Evolutionary conservation across 495 filamentous ascomycete species (phyloP).

Genomic region (Neurospora sp.): DNA sequence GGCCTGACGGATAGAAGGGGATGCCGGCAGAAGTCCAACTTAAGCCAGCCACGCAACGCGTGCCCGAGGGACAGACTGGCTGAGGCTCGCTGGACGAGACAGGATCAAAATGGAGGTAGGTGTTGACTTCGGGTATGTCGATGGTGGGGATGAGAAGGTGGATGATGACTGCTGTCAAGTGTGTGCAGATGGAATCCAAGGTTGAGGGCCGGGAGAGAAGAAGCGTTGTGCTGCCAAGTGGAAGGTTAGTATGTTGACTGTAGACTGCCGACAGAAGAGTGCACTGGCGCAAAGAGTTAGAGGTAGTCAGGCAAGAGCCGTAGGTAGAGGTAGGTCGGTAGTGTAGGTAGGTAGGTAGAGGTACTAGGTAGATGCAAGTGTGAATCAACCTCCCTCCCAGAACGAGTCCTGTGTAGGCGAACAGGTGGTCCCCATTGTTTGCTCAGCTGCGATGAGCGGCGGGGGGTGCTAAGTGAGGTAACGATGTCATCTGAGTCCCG

Average conservation of each 20-base stretch:
- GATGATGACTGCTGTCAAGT: not conserved
- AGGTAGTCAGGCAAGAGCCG: not conserved
- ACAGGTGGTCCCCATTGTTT: not conserved
- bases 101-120: not conserved
- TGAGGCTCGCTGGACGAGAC: not conserved
- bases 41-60: not conserved
- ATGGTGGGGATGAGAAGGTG: not conserved
- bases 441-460: not conserved
- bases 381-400: not conserved
- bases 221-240: not conserved
- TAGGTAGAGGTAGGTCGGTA: not conserved
- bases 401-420: not conserved
- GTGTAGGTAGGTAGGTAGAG: not conserved
- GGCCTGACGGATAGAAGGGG: not conserved
- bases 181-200: not conserved
- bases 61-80: not conserved
- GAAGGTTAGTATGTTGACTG: not conserved
- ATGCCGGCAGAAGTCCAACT: not conserved
- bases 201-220: not conserved
- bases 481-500: not conserved
- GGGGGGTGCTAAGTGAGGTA: not conserved
- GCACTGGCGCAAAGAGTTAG: not conserved
- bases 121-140: not conserved
- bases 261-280: not conserved
- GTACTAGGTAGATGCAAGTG: not conserved